Base-by-base conservation (phyloP, 257 asterid species). In the Plantago ovata region DNA sequence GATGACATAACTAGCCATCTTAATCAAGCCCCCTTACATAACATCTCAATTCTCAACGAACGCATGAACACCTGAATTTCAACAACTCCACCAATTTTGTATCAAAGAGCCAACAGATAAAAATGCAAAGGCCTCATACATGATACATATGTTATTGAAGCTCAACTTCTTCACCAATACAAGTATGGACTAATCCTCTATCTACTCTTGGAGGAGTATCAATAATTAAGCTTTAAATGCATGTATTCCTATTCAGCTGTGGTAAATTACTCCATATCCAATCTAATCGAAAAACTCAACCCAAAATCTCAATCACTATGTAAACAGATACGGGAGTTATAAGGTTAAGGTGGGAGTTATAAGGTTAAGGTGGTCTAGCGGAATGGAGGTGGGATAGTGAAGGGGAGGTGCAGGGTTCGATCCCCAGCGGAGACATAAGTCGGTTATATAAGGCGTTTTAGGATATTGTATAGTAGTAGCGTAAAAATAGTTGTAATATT, bases 171-270 rank as follows among this genome's bases (percentile, higher is more conserved):
- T 69, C 65, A 84, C 62, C 75, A 73, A 75, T 23, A 19, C 52
- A 32, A 18, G 53, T 90, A 86, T 84, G 60, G 82, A 74, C 51
- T 72, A 82, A 72, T 86, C 97, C 61, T 67, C 86, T 57, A 68
- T 69, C 79, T 75, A 50, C 97, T 95, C 48, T n/a, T n/a, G n/a
- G n/a, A n/a, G 83, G 56, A 56, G 86, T 86, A 74, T 76, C 77
- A 14, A 89, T 72, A 45, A 84, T 59, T 64, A 75, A 63, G 74
- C 94, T 86, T 72, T 87, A 82, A 61, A 79, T 47, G 20, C 56
- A 45, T 22, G 85, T 71, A 75, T 75, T 80, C 57, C 20, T 74
- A 33, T 15, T 66, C 40, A 81, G 66, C 60, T 62, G 73, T 10
- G 73, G 81, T 22, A 65, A 58, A 28, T 69, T 72, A 28, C 52